Percentiles rank a stretch among this genome's conserved stretches.
phyloP scores from a whole-genome alignment of 164 flowering plant species.

The Vitis cinerea region DNA sequence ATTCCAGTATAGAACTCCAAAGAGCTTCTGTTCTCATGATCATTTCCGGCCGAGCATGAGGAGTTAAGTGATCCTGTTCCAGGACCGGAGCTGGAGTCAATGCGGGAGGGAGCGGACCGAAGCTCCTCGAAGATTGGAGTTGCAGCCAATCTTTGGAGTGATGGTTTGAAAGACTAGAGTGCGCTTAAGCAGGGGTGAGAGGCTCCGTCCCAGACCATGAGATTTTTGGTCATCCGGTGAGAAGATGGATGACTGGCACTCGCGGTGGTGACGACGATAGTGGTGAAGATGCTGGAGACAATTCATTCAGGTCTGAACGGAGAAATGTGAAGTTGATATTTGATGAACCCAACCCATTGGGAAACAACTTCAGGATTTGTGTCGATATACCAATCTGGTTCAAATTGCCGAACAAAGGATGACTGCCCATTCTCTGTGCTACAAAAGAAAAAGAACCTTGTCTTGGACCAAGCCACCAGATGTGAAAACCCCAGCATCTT shows the following conservation, averaged over 20 bases:
- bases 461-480: constrained; percentile 89
- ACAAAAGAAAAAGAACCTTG: constrained; percentile 86
- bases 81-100: neutral
- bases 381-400: constrained; percentile 99
- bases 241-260: too few species aligned
- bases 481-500: constrained; percentile 87
- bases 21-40: constrained; percentile 61
- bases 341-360: constrained; percentile 94
- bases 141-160: too few species aligned
- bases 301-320: constrained; percentile 59
- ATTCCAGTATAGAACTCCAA: constrained; percentile 72
- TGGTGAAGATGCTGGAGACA: constrained; percentile 66
- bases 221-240: too few species aligned
- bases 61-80: constrained; percentile 49
- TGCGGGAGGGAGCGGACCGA: too few species aligned
- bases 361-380: constrained; percentile 72
- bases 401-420: constrained; percentile 93
- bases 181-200: too few species aligned
- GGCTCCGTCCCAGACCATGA: too few species aligned
- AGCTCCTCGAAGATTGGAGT: too few species aligned
- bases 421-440: constrained; percentile 88
- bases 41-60: constrained; percentile 60
- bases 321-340: constrained; percentile 74
- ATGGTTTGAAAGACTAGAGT: too few species aligned
- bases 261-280: constrained; percentile 4